A percentile compares a stretch with the other conserved stretches of the same genome.
Conservation (phyloP, 2,329 filamentous ascomycete genomes). For the Myriosclerotinia curreyana region DNA sequence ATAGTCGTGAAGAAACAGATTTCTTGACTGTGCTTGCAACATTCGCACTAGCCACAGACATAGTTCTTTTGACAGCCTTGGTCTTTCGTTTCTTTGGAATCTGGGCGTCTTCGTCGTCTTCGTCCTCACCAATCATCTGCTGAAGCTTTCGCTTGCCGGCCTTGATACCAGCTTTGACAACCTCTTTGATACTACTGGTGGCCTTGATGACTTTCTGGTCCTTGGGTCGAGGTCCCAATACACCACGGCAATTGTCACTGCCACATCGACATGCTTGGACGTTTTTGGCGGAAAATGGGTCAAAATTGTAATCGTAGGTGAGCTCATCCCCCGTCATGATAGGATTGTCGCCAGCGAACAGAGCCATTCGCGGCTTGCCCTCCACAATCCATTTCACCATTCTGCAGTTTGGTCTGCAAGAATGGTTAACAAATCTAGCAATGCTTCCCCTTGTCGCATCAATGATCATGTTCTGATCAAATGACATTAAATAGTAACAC, state of each 20-base stretch:
- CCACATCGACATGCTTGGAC: constrained; percentile 65
- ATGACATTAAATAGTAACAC: constrained; percentile 99
- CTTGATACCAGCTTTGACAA: constrained; percentile 43
- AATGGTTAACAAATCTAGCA: constrained; percentile 97
- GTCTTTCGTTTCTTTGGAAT: constrained; percentile 50
- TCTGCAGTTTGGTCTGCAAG: constrained; percentile 90
- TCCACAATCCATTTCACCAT: constrained; percentile 98
- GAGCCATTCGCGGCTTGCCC: constrained; percentile 90
- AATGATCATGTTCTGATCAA: constrained; percentile 98
- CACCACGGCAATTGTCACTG: constrained; percentile 60
- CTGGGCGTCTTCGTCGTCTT: constrained; percentile 29
- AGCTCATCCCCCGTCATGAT: constrained; percentile 95
- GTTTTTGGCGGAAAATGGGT: constrained; percentile 66
- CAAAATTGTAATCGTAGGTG: constrained; percentile 85
- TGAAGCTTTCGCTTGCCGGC: constrained; percentile 56
- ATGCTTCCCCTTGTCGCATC: constrained; percentile 95
- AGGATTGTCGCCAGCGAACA: constrained; percentile 85
- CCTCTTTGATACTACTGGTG: constrained; percentile 38
- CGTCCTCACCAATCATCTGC: constrained; percentile 46
- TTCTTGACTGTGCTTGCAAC: constrained; percentile 43
- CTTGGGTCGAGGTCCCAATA: constrained; percentile 60
- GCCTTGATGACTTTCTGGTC: constrained; percentile 52
- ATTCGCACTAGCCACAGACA: constrained; percentile 39
- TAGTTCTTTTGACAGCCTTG: constrained; percentile 40
- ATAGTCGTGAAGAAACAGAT: constrained; percentile 37